Percentiles rank a stretch among this genome's conserved stretches.
phyloP scores from a whole-genome alignment of 2,329 filamentous ascomycete species.

The Arthrobotrys iridis region DNA sequence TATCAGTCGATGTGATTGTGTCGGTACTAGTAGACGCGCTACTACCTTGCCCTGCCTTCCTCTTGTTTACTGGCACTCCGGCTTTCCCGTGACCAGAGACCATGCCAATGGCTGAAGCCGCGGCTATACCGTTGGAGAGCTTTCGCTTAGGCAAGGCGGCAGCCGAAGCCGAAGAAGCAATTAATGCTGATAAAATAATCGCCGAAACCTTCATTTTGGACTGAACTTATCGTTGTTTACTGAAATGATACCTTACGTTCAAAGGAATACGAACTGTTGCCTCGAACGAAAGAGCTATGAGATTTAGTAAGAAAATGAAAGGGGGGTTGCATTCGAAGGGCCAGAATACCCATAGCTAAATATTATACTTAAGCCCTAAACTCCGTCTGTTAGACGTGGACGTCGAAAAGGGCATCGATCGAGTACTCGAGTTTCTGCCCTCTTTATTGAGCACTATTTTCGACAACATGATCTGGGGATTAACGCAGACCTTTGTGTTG shows the following conservation, averaged over 20 bases:
- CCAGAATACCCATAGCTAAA: neutral
- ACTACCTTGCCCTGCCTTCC: neutral
- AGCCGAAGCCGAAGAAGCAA: slow-evolving; percentile 17
- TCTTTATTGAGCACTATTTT: neutral
- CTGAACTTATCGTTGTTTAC: no score
- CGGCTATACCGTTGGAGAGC: neutral
- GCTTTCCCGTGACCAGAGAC: neutral
- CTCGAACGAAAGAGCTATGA: neutral
- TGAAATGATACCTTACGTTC: no score
- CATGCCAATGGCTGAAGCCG: neutral
- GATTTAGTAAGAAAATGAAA: neutral
- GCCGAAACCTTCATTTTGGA: slow-evolving; percentile 27
- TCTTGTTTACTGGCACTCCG: neutral
- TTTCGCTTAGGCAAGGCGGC: slow-evolving; percentile 4
- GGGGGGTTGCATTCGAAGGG: no score
- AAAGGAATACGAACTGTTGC: no score
- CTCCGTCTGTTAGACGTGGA: neutral
- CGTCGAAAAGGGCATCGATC: no score
- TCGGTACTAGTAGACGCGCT: neutral
- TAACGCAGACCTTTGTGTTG: neutral
- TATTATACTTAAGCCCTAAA: neutral
- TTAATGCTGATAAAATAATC: slow-evolving; percentile 6
- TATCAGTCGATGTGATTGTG: neutral
- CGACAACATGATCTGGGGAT: neutral
- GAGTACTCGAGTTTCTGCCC: neutral